These are phyloP conservation scores for Phialophora tarda DNA, from an alignment of 2,329 filamentous ascomycete species.

Conservation along the genomic window DNA sequence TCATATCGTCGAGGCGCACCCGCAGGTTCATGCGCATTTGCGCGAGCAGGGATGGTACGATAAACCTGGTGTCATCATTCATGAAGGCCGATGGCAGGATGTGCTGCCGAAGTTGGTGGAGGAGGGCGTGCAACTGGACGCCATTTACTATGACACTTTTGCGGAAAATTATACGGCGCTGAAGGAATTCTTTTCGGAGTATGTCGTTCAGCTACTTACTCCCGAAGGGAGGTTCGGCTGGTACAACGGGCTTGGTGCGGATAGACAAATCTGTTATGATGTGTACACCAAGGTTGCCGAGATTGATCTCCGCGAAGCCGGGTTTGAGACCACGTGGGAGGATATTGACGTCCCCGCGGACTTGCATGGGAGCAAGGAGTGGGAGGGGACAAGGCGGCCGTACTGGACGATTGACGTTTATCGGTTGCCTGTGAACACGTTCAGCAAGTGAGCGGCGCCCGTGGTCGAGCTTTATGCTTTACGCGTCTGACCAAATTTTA, in stretches of 20 bases:
- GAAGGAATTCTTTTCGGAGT: slow-evolving; percentile 18
- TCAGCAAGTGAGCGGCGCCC: slow-evolving; percentile 1
- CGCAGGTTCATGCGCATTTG: slow-evolving; percentile 10
- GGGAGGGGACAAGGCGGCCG: slow-evolving; percentile 19
- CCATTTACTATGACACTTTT: slow-evolving; percentile 20
- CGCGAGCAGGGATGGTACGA: slow-evolving; percentile 19
- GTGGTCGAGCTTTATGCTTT: too few relatives aligned
- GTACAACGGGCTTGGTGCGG: slow-evolving; percentile 20
- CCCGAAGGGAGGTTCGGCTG: slow-evolving; percentile 12
- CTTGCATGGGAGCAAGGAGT: slow-evolving; percentile 15
- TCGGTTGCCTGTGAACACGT: slow-evolving; percentile 19
- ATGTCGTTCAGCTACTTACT: slow-evolving; percentile 12
- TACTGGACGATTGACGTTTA: slow-evolving; percentile 22
- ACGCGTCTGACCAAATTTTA: too few relatives aligned
- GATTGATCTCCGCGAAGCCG: slow-evolving; percentile 13
- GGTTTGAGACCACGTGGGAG: slow-evolving; percentile 16
- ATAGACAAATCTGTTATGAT: slow-evolving; percentile 21
- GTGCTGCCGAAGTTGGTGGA: slow-evolving; percentile 12
- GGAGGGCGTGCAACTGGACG: slow-evolving; percentile 12
- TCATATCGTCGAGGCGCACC: slow-evolving; percentile 18
- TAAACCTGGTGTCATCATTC: slow-evolving; percentile 11
- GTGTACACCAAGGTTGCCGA: slow-evolving; percentile 21
- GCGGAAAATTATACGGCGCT: slow-evolving; percentile 17
- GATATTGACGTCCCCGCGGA: slow-evolving; percentile 10
- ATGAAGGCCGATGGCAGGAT: slow-evolving; percentile 20